Conservation (phyloP, 2,329 filamentous ascomycete species). For the Ceratocystis diversiconidia region DNA sequence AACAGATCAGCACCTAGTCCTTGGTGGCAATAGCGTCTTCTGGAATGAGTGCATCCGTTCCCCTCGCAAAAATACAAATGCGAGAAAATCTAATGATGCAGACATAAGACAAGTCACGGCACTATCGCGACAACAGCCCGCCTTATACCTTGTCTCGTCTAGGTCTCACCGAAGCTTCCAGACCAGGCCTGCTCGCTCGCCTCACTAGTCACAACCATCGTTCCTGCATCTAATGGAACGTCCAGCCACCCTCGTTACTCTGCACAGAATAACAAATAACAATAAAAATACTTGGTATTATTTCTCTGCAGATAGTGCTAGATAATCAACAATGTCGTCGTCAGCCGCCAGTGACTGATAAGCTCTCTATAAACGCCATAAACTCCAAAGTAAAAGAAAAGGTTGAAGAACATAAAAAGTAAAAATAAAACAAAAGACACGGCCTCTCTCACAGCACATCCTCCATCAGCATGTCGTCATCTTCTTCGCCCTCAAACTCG, state of each 20-base stretch:
- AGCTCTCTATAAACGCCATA: slow-evolving; percentile 3
- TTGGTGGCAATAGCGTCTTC: neutral
- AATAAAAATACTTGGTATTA: neutral
- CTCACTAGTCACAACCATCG: neutral
- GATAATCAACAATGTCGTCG: neutral
- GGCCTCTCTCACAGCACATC: slow-evolving; percentile 38
- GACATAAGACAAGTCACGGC: neutral
- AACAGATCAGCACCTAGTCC: no score
- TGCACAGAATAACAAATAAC: no score
- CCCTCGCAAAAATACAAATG: neutral
- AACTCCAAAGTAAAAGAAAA: slow-evolving; percentile 8
- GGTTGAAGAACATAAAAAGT: neutral
- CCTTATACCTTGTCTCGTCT: neutral
- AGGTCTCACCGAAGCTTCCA: neutral
- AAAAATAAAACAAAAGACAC: slow-evolving; percentile 2
- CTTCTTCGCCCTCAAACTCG: slow-evolving; percentile 46
- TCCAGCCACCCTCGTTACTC: neutral
- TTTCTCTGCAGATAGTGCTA: slow-evolving; percentile 3
- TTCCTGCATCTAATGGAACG: neutral
- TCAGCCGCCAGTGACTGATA: neutral
- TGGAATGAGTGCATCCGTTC: neutral
- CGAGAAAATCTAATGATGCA: neutral
- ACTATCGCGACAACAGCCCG: neutral
- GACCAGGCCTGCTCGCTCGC: no score
- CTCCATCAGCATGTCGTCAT: slow-evolving; percentile 60